Conservation (phyloP, 1,284 basidiomycete species). For the Ceratobasidium sp. region DNA sequence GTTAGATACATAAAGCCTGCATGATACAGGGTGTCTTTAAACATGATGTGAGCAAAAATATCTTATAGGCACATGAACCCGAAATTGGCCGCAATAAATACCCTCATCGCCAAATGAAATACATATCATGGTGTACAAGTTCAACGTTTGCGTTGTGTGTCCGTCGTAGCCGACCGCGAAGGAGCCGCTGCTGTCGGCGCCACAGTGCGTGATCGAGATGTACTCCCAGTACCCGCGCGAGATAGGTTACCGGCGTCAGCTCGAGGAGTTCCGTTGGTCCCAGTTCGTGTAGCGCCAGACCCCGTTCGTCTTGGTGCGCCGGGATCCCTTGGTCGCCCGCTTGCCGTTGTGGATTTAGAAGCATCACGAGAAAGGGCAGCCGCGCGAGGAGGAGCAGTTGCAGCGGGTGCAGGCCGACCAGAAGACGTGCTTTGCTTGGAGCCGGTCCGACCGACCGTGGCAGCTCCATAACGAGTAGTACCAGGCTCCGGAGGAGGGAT, state of each 20-base stretch:
- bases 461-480: slow-evolving; percentile 37
- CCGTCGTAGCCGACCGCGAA: slow-evolving; percentile 23
- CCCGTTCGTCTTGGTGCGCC: slow-evolving; percentile 28
- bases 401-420: slow-evolving; percentile 10
- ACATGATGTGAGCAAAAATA: slow-evolving; percentile 40
- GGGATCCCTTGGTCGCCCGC: slow-evolving; percentile 24
- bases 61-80: slow-evolving; percentile 10
- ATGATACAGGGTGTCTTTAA: slow-evolving; percentile 25
- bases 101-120: slow-evolving; percentile 13
- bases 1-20: slow-evolving; percentile 40
- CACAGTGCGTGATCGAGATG: slow-evolving; percentile 31
- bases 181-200: slow-evolving; percentile 12
- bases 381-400: slow-evolving; percentile 15
- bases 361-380: slow-evolving; percentile 27
- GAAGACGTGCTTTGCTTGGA: slow-evolving; percentile 44
- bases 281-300: slow-evolving; percentile 31
- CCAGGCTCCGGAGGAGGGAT: slow-evolving; percentile 40
- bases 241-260: slow-evolving; percentile 29
- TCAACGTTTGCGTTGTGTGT: slow-evolving; percentile 44
- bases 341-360: slow-evolving; percentile 40
- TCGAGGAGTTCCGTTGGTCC: slow-evolving; percentile 23
- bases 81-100: slow-evolving; percentile 41
- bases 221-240: slow-evolving; percentile 39
- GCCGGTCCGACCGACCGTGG: slow-evolving; percentile 41
- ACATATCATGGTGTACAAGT: neutral